phyloP scores from a whole-genome alignment of 2,329 filamentous ascomycete species.

The Hypoxylon sp. region DNA sequence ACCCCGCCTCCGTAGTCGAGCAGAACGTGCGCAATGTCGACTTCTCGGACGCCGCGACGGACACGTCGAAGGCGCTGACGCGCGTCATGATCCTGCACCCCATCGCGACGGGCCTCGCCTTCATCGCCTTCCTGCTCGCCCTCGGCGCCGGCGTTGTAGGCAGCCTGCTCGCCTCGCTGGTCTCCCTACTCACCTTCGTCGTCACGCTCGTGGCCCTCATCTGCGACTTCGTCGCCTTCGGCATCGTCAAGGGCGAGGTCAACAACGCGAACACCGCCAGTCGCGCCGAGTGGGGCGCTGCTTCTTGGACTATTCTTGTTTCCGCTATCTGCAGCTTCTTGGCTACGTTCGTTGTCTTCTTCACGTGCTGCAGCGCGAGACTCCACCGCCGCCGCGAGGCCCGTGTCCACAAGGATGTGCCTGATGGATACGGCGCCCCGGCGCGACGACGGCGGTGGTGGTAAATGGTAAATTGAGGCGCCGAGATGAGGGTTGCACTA shows the following conservation, averaged over 20 bases:
- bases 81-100: slow-evolving; percentile 62
- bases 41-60: slow-evolving; percentile 56
- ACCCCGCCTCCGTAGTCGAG: slow-evolving; percentile 46
- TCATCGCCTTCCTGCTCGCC: slow-evolving; percentile 63
- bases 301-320: slow-evolving; percentile 72
- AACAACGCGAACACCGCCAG: slow-evolving; percentile 41
- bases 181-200: slow-evolving; percentile 59
- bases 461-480: slow-evolving; percentile 23
- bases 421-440: slow-evolving; percentile 51
- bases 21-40: slow-evolving; percentile 43
- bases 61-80: slow-evolving; percentile 59
- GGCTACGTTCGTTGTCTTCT: slow-evolving; percentile 70
- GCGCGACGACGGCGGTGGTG: slow-evolving; percentile 26
- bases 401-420: slow-evolving; percentile 42
- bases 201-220: slow-evolving; percentile 60
- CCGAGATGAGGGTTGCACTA: not conserved
- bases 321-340: slow-evolving; percentile 69
- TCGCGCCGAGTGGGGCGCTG: slow-evolving; percentile 66
- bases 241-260: slow-evolving; percentile 52
- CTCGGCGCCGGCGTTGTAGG: slow-evolving; percentile 61
- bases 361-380: slow-evolving; percentile 72
- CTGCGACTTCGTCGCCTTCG: slow-evolving; percentile 62
- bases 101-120: slow-evolving; percentile 54
- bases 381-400: slow-evolving; percentile 57
- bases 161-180: slow-evolving; percentile 58